Evolutionary conservation across 768 basidiomycete genomes (phyloP), one percentile per base, ranked within the genome.

Genomic region (Heimioporus sp.): DNA sequence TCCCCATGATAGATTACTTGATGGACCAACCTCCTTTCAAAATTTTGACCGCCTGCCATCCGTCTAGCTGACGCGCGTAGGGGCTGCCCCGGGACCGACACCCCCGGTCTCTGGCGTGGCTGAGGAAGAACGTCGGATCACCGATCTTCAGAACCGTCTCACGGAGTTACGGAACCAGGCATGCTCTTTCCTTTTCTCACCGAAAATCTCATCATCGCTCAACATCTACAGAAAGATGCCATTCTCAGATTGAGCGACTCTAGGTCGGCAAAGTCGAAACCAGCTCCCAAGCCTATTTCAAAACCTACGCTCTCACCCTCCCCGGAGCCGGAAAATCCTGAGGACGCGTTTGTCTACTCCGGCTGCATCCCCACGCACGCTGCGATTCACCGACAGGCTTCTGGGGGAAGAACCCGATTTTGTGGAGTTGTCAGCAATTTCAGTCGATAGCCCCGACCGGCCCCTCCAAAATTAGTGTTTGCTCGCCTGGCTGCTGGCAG

Each of bases 341-440:
- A 86, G 62, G 78, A 82, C 35, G 74, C 73, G 38, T 83, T 86
- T 61, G 83, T 78, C 75, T 28, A 83, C 85, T 1, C 82, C 85
- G 8, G 72, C 67, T 34, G 76, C 76, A 3, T 61, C 68, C 4
- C 78, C 76, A 13, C 82, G 83, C 36, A 80, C 80, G 0, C 71
- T 89, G 13, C 80, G 78, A 47, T 87, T 90, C 55, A 77, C 78
- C 2, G 81, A 84, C 37, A 82, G 82, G 52, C 72, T 82, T 13
- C 70, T 82, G 63, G 79, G 87, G 55, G 87, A 89, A 57, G 71
- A 81, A 17, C 76, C 82, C 3, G 81, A 87, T 58, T 68, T 86
- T 30, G 77, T 69, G 0, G 76, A 83, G 56, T 58, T 80, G 15
- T 76, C 79, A 16, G 53, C 53, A 43, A 73, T 73, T 50, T 73